Base-by-base conservation (phyloP, 2,329 filamentous ascomycete genomes). In the Cytospora mali region DNA sequence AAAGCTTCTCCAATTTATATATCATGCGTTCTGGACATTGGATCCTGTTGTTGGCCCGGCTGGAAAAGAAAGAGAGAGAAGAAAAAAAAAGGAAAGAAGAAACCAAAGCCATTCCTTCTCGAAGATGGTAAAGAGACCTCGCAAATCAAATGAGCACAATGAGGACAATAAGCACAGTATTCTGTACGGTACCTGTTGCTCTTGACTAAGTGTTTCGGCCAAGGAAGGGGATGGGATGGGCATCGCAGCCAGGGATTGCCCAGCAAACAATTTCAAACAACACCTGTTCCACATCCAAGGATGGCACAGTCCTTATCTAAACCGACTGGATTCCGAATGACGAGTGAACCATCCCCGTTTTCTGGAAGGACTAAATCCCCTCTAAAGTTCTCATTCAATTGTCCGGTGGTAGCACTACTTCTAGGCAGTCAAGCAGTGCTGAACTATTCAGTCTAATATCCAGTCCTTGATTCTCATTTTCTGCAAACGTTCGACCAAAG, bases 221-320 rank as follows among this genome's bases (percentile, higher is more conserved):
- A 46, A 23, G 42, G 3, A 46, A 46, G 11, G n/a, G 23, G n/a
- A 59, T 28, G 7, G 23, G 27, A n/a, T 31, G 33, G 27, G 6
- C 25, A 51, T 46, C 28, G n/a, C 31, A 59, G 31, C 25, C 57
- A 59, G 57, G 57, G 57, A 59, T 59, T 31, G 57, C 57, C 57
- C 31, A 21, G 57, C 33, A 6, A 51, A 13, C 33, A 27, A 27
- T 28, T 11, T 46, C n/a, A 16, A 53, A 50, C 35, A 42, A 50
- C 25, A 25, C 5, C 11, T 53, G 57, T 53, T 51, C 57, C 48
- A 21, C 25, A 52, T 25, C 35, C 42, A 46, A 46, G 42, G 42
- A 23, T 46, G 42, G 42, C 42, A 46, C 42, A 46, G 42, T 46
- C 42, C 42, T 46, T 13, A 46, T 46, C 42, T 23, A 11, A 13